Evolutionary conservation across 1,284 basidiomycete genomes (phyloP).

Genomic region (Neolentinus lepideus): DNA sequence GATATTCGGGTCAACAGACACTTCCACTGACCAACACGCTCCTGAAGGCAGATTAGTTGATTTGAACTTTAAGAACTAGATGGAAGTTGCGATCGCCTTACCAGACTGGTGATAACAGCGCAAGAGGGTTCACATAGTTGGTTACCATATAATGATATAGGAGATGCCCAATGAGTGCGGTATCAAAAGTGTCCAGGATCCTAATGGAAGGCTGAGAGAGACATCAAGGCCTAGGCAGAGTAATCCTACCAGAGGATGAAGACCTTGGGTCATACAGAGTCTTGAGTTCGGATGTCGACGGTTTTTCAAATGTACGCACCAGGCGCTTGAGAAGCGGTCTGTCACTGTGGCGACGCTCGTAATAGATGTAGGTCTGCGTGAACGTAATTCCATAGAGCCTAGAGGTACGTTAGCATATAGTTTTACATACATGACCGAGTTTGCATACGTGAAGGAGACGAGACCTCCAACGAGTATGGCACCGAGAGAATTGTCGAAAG

Average conservation of each 20-base stretch:
- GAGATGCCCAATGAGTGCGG: conserved; percentile 9
- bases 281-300: neutral
- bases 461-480: conserved; percentile 40
- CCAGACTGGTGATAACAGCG: conserved; percentile 6
- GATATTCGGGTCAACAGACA: neutral
- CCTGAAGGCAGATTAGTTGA: neutral
- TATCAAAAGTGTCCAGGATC: conserved; percentile 10
- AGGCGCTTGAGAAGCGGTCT: neutral
- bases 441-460: conserved; percentile 36
- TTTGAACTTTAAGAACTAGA: too few species aligned
- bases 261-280: neutral
- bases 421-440: neutral
- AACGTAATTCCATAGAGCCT: conserved; percentile 9
- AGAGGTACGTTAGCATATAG: neutral
- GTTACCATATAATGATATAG: conserved; percentile 12
- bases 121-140: conserved; percentile 8
- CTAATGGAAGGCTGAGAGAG: conserved; percentile 1
- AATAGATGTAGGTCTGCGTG: conserved; percentile 8
- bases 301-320: neutral
- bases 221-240: neutral
- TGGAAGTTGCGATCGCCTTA: too few species aligned
- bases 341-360: conserved; percentile 2
- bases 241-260: neutral
- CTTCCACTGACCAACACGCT: neutral
- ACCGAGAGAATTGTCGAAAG: conserved; percentile 38